phyloP scores from a whole-genome alignment of 768 basidiomycete genomes.

The Panaeolus cyanescens region DNA sequence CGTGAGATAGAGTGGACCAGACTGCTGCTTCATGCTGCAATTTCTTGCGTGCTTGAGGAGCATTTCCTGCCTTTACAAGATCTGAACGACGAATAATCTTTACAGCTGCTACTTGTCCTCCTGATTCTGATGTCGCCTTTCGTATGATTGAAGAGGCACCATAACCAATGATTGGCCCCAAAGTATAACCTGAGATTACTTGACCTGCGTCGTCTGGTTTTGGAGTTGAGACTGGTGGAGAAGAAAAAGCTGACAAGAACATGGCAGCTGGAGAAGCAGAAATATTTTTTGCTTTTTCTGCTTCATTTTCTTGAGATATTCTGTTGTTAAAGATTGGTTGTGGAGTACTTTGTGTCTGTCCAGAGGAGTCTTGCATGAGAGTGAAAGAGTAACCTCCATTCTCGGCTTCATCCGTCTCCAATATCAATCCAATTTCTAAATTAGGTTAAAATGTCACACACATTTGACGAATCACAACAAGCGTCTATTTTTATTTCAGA shows the following conservation, averaged over 20 bases:
- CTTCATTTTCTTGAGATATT: neutral
- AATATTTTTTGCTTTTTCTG: conserved; percentile 11
- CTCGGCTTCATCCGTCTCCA: neutral
- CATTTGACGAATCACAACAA: neutral
- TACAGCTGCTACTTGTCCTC: conserved; percentile 71
- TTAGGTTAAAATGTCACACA: neutral
- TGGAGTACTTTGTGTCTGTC: conserved; percentile 38
- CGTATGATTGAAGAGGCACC: conserved; percentile 85
- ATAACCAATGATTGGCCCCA: conserved; percentile 75
- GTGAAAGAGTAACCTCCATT: neutral
- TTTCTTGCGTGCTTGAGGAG: conserved; percentile 49
- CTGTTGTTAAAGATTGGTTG: neutral
- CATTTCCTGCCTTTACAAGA: conserved; percentile 51
- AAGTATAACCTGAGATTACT: conserved; percentile 66
- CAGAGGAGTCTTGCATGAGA: conserved; percentile 6
- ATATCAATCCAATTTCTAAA: neutral
- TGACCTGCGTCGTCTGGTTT: conserved; percentile 70
- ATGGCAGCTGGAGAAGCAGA: conserved; percentile 69
- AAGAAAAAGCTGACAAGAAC: conserved; percentile 56
- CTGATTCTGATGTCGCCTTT: conserved; percentile 59
- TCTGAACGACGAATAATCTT: conserved; percentile 76
- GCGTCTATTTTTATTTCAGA: neutral
- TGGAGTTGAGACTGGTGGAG: conserved; percentile 46
- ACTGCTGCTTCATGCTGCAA: conserved; percentile 71
- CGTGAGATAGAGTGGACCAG: conserved; percentile 80